phyloP scores from a whole-genome alignment of 805 yeast genomes.

The Candida coquimbonensis region DNA sequence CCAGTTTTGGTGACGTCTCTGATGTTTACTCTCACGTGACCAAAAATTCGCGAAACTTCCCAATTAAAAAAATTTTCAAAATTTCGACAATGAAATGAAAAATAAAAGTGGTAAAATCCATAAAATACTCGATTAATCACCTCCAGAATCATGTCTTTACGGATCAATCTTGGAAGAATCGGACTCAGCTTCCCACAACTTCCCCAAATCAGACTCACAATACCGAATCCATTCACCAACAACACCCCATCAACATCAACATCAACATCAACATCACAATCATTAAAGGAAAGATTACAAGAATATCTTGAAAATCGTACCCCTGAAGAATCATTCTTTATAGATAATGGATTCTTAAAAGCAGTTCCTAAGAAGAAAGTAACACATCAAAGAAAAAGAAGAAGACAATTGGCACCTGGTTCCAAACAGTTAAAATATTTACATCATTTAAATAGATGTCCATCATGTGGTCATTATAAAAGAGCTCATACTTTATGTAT shows the following conservation, averaged over 20 bases:
- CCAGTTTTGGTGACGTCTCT: too few relatives aligned
- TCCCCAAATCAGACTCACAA: slow-evolving; percentile 19
- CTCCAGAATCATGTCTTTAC: slow-evolving; percentile 19
- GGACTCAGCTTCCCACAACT: slow-evolving; percentile 18
- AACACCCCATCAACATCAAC: neutral
- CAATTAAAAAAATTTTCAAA: neutral
- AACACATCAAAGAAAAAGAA: slow-evolving; percentile 81
- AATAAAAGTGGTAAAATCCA: too few relatives aligned
- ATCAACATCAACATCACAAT: neutral
- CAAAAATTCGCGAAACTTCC: neutral
- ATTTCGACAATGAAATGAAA: too few relatives aligned
- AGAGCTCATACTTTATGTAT: slow-evolving; percentile 87
- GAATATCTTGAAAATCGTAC: slow-evolving; percentile 21
- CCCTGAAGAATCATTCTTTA: slow-evolving; percentile 31
- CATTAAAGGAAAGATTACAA: slow-evolving; percentile 32
- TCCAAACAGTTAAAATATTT: slow-evolving; percentile 72
- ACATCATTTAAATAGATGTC: slow-evolving; percentile 80
- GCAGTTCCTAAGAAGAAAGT: slow-evolving; percentile 96
- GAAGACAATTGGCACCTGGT: slow-evolving; percentile 75
- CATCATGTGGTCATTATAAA: slow-evolving; percentile 90
- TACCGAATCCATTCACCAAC: slow-evolving; percentile 18
- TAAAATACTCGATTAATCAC: too few relatives aligned
- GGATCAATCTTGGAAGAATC: slow-evolving; percentile 16
- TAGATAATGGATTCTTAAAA: slow-evolving; percentile 63
- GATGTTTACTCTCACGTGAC: too few relatives aligned